Percentiles rank a stretch among this genome's conserved stretches.
Evolutionary conservation across 768 basidiomycete species (phyloP).

Genomic region (Phylloporus rhodoxanthus): DNA sequence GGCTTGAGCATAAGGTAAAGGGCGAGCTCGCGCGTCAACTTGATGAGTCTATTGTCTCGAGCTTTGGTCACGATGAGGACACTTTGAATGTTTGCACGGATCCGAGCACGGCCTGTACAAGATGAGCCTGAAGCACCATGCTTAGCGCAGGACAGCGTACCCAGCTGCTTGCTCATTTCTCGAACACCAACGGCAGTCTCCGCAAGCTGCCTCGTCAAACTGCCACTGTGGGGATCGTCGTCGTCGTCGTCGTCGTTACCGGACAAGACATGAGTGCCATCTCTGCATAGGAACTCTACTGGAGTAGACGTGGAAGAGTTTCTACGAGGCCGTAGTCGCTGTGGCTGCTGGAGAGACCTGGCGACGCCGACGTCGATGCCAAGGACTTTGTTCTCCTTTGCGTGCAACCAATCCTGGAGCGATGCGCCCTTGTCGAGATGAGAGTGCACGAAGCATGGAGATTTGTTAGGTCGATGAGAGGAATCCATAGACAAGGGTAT

Average conservation of each 20-base stretch:
- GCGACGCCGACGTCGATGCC: constrained; percentile 44
- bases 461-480: constrained; percentile 32
- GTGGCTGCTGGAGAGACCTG: constrained; percentile 38
- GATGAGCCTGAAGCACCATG: constrained; percentile 8
- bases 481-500: constrained; percentile 26
- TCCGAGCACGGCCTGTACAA: constrained; percentile 78
- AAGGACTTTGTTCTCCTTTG: constrained; percentile 24
- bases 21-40: constrained; percentile 88
- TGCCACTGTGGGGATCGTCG: constrained; percentile 66
- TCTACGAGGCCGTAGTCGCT: constrained; percentile 8
- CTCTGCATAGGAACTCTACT: constrained; percentile 13
- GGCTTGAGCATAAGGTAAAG: constrained; percentile 91
- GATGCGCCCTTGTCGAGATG: constrained; percentile 80
- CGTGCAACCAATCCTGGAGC: constrained; percentile 67
- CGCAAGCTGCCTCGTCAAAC: constrained; percentile 86
- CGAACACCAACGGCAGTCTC: constrained; percentile 96
- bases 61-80: constrained; percentile 97
- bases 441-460: constrained; percentile 92
- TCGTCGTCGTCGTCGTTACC: constrained; percentile 47
- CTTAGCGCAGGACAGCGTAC: constrained; percentile 38
- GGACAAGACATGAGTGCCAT: constrained; percentile 17
- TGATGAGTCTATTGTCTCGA: constrained; percentile 92
- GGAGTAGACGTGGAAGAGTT: constrained; percentile 5
- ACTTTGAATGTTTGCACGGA: constrained; percentile 86
- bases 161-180: constrained; percentile 98